A percentile compares a stretch with the other conserved stretches of the same genome.
phyloP scores from a whole-genome alignment of 2,329 filamentous ascomycete species.

The Cryphonectria parasitica region DNA sequence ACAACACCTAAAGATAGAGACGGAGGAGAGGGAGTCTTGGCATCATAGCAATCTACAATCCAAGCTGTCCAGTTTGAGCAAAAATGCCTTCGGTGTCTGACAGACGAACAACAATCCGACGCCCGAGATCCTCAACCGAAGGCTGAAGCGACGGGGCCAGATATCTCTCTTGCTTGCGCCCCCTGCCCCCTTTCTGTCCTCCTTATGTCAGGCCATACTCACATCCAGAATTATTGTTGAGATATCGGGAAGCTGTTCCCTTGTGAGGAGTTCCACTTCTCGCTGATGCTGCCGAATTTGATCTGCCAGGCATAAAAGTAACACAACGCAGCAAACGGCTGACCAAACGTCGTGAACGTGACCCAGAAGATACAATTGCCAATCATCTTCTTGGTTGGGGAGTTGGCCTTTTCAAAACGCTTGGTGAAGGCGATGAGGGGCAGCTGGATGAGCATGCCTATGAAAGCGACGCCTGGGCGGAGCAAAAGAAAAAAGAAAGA shows the following conservation, averaged over 20 bases:
- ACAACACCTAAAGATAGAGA: neutral
- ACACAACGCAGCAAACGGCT: conserved; percentile 86
- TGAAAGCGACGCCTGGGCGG: conserved; percentile 77
- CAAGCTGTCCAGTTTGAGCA: neutral
- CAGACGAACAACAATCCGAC: neutral
- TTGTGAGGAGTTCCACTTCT: conserved; percentile 31
- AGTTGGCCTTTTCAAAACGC: conserved; percentile 77
- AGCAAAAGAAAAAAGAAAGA: neutral
- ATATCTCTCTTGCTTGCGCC: neutral
- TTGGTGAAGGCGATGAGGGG: conserved; percentile 84
- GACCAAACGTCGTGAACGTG: conserved; percentile 92
- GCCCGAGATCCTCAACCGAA: neutral
- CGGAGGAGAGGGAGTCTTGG: neutral
- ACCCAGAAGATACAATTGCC: conserved; percentile 97
- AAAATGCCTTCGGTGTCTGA: neutral
- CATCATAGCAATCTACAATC: neutral
- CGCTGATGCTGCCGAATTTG: conserved; percentile 86
- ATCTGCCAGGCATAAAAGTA: conserved; percentile 99
- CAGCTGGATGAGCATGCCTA: conserved; percentile 92
- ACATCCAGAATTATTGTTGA: neutral
- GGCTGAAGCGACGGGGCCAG: neutral
- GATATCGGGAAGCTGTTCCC: conserved; percentile 31
- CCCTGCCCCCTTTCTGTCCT: no score
- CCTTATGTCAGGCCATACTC: neutral
- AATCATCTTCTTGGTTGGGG: conserved; percentile 74